Evolutionary conservation across 257 asterid genomes (phyloP).

Genomic region (Cynanchum wilfordii): DNA sequence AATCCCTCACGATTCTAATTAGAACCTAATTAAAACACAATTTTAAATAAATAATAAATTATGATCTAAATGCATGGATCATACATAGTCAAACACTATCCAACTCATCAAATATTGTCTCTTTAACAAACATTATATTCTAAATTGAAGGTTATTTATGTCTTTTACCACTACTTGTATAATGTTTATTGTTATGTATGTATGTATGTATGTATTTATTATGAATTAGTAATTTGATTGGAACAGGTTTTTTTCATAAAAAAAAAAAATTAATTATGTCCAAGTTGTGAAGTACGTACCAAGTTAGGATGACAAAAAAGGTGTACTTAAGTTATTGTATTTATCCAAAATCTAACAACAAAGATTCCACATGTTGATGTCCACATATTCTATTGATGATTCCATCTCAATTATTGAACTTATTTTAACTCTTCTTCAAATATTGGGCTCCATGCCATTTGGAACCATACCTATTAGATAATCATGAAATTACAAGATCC

Average conservation of each 20-base stretch:
- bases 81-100: neutral
- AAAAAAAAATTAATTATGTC: neutral
- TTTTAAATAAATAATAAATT: no score
- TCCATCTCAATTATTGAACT: slow-evolving; percentile 16
- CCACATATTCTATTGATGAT: slow-evolving; percentile 13
- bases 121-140: neutral
- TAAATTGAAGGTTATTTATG: neutral
- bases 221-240: neutral
- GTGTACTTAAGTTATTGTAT: slow-evolving; percentile 9
- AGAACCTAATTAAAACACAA: no score
- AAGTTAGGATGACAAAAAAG: neutral
- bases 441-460: no score
- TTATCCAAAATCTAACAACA: slow-evolving; percentile 5
- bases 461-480: no score
- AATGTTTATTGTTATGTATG: neutral
- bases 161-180: neutral
- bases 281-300: slow-evolving; percentile 16
- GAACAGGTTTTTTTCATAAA: no score
- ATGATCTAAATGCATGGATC: neutral
- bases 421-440: no score
- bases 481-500: no score
- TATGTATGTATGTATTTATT: no score
- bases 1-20: no score
- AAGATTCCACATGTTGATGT: slow-evolving; percentile 4
- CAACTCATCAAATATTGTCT: slow-evolving; percentile 9